phyloP scores from a whole-genome alignment of 495 filamentous ascomycete species.

The Aspergillus avenaceus region DNA sequence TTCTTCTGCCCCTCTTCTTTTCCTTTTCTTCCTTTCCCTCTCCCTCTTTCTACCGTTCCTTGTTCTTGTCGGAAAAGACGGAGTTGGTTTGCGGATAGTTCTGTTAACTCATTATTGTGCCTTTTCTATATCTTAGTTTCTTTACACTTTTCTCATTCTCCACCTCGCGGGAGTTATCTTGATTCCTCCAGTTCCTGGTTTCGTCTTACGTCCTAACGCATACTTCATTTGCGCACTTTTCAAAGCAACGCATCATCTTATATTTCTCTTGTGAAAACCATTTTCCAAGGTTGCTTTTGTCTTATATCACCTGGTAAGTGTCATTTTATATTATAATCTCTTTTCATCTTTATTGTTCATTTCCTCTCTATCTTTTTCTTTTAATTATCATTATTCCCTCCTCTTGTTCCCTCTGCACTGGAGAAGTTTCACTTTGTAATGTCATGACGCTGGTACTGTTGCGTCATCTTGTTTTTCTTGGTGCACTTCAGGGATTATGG shows the following conservation, averaged over 20 bases:
- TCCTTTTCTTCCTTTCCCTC: slow-evolving; percentile 24
- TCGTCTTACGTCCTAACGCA: slow-evolving; percentile 25
- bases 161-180: slow-evolving; percentile 31
- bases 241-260: slow-evolving; percentile 22
- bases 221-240: slow-evolving; percentile 26
- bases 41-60: slow-evolving; percentile 30
- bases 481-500: slow-evolving; percentile 1
- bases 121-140: slow-evolving; percentile 33
- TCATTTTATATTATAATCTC: not conserved
- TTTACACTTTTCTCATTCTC: slow-evolving; percentile 32
- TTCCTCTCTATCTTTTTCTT: not conserved
- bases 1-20: slow-evolving; percentile 44
- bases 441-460: not conserved
- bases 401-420: not conserved
- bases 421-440: not conserved
- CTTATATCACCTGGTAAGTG: slow-evolving; percentile 29
- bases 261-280: slow-evolving; percentile 11
- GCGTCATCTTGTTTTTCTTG: not conserved
- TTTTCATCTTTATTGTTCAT: not conserved
- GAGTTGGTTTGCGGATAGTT: slow-evolving; percentile 42
- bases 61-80: slow-evolving; percentile 40
- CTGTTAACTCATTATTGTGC: slow-evolving; percentile 27
- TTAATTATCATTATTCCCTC: not conserved
- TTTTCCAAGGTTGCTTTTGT: slow-evolving; percentile 12
- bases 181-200: slow-evolving; percentile 22